These are phyloP conservation scores for Niebla homalea DNA, from an alignment of 495 filamentous ascomycete genomes.

Conservation along the genomic window DNA sequence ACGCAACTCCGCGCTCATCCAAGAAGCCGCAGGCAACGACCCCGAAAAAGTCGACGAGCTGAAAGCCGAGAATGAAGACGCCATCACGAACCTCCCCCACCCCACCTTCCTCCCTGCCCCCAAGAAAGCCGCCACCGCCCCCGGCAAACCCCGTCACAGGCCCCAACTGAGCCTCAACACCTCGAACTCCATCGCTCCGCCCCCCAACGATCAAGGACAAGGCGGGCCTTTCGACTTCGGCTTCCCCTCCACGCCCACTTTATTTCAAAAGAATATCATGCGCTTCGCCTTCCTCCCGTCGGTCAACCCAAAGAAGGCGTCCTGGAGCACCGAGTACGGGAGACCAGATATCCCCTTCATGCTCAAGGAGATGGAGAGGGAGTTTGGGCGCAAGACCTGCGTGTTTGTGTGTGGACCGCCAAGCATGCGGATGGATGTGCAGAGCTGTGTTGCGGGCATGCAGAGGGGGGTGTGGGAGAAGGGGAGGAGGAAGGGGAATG, in stretches of 20 bases:
- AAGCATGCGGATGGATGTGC: constrained; percentile 74
- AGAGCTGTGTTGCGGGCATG: constrained; percentile 65
- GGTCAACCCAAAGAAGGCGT: constrained; percentile 46
- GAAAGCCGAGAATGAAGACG: constrained; percentile 74
- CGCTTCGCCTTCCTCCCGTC: constrained; percentile 67
- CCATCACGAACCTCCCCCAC: constrained; percentile 65
- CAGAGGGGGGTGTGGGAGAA: constrained; percentile 71
- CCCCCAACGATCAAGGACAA: neutral
- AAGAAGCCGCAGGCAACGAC: constrained; percentile 69
- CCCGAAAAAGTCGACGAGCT: constrained; percentile 63
- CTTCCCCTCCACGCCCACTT: constrained; percentile 60
- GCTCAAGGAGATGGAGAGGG: constrained; percentile 64
- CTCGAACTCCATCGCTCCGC: constrained; percentile 13
- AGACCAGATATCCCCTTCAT: constrained; percentile 76
- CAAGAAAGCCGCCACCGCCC: constrained; percentile 12
- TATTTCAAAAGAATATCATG: constrained; percentile 71
- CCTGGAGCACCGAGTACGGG: constrained; percentile 88
- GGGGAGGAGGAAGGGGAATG: constrained; percentile 43
- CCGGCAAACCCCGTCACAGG: constrained; percentile 11
- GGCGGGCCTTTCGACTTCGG: constrained; percentile 54
- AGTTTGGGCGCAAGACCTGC: constrained; percentile 71
- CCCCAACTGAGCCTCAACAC: constrained; percentile 12
- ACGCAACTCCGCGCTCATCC: constrained; percentile 66
- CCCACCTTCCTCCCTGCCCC: constrained; percentile 27
- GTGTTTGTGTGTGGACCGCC: constrained; percentile 90